phyloP scores from a whole-genome alignment of 2,329 filamentous ascomycete genomes.

The Alternaria angustiovoidea region DNA sequence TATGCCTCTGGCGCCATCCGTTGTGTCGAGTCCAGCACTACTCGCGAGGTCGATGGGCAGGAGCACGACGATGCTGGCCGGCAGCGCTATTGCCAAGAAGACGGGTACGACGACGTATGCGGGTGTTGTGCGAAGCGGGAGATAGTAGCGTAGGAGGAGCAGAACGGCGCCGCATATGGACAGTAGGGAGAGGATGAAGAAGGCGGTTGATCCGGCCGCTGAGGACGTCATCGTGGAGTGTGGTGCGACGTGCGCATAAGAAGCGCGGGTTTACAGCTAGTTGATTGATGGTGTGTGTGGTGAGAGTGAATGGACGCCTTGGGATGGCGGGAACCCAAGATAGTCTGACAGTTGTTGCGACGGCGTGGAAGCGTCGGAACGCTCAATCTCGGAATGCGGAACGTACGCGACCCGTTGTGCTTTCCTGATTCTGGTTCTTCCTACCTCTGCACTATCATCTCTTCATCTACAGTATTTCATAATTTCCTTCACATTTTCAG shows the following conservation, averaged over 20 bases:
- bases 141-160: constrained; percentile 85
- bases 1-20: constrained; percentile 77
- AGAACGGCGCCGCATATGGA: constrained; percentile 79
- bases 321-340: constrained; percentile 4
- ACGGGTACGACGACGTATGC: constrained; percentile 90
- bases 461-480: not conserved
- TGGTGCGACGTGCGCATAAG: constrained; percentile 26
- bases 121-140: constrained; percentile 88
- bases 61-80: constrained; percentile 87
- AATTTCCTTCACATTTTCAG: not conserved
- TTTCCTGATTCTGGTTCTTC: not conserved
- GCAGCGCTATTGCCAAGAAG: constrained; percentile 94
- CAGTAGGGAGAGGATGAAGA: constrained; percentile 76
- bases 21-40: constrained; percentile 72
- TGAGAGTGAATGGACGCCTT: constrained; percentile 3
- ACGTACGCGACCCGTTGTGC: constrained; percentile 20
- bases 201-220: constrained; percentile 80
- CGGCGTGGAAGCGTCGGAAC: constrained; percentile 24
- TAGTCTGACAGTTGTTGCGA: constrained; percentile 12
- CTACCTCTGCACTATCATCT: not conserved
- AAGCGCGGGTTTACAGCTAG: constrained; percentile 8
- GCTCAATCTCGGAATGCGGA: constrained; percentile 29
- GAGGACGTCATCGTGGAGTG: constrained; percentile 58
- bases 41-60: constrained; percentile 97
- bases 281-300: constrained; percentile 10